Conservation (phyloP, 2,329 filamentous ascomycete species). For the Juglanconis sp. region DNA sequence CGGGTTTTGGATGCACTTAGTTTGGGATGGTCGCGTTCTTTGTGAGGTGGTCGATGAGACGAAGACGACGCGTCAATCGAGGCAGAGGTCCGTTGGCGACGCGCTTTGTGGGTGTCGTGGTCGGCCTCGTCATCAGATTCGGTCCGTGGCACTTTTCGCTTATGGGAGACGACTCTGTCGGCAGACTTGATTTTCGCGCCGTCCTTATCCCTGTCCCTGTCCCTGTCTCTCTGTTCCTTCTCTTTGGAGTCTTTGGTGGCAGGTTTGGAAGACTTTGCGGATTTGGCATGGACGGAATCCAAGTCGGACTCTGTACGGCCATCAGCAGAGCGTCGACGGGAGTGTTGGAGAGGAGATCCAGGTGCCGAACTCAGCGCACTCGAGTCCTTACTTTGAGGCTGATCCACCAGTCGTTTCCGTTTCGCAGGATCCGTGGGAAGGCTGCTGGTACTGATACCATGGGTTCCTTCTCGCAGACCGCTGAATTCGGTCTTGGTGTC, state of each 20-base stretch:
- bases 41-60: slow-evolving; percentile 18
- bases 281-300: slow-evolving; percentile 44
- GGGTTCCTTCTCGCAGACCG: slow-evolving; percentile 24
- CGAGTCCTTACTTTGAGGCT: slow-evolving; percentile 47
- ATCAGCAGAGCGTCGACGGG: slow-evolving; percentile 37
- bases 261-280: slow-evolving; percentile 41
- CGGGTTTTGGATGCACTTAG: slow-evolving; percentile 29
- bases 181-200: slow-evolving; percentile 33
- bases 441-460: not conserved
- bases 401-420: slow-evolving; percentile 48
- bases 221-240: not conserved
- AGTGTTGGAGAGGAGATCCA: slow-evolving; percentile 48
- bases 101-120: slow-evolving; percentile 48
- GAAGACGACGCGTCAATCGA: slow-evolving; percentile 26
- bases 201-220: slow-evolving; percentile 5
- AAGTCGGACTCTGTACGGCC: slow-evolving; percentile 53
- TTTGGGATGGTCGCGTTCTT: slow-evolving; percentile 28
- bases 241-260: slow-evolving; percentile 40
- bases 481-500: slow-evolving; percentile 34
- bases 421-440: slow-evolving; percentile 38
- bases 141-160: slow-evolving; percentile 50
- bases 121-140: slow-evolving; percentile 60
- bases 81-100: slow-evolving; percentile 51
- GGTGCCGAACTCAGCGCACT: slow-evolving; percentile 59
- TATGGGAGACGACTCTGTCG: slow-evolving; percentile 46